These are phyloP conservation scores for Ophiosphaerella herpotricha DNA, from an alignment of 2,329 filamentous ascomycete genomes.

Conservation along the genomic window DNA sequence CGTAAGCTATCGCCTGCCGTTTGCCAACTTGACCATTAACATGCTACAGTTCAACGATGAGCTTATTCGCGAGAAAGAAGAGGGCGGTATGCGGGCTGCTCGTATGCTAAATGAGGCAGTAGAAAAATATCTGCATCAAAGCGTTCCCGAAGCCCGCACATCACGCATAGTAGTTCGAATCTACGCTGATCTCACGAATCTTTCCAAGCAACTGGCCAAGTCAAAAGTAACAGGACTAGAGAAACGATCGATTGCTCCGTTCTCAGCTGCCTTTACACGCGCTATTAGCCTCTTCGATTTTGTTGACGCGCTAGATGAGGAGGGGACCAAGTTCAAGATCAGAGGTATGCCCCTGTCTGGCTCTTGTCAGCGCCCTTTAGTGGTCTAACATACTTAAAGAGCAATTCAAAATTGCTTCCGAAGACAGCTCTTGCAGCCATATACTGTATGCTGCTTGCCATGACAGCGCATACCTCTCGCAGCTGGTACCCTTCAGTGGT, in stretches of 20 bases:
- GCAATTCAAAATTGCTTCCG: constrained; percentile 57
- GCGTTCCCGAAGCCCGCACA: constrained; percentile 43
- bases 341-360: constrained; percentile 46
- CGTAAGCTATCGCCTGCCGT: constrained; percentile 13
- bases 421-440: constrained; percentile 66
- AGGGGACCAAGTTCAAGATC: constrained; percentile 65
- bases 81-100: constrained; percentile 62
- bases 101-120: constrained; percentile 58
- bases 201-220: constrained; percentile 58
- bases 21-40: constrained; percentile 1
- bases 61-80: constrained; percentile 53
- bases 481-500: constrained; percentile 59
- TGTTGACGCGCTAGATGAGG: constrained; percentile 64
- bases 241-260: constrained; percentile 60
- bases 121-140: constrained; percentile 40
- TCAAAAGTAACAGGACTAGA: constrained; percentile 58
- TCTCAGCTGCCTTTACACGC: constrained; percentile 62
- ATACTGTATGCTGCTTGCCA: constrained; percentile 68
- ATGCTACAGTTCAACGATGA: constrained; percentile 53
- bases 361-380: neutral
- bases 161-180: constrained; percentile 61
- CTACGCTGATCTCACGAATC: constrained; percentile 60
- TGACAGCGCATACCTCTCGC: constrained; percentile 62
- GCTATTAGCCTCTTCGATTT: constrained; percentile 65
- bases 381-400: constrained; percentile 18